Evolutionary conservation across 2,329 filamentous ascomycete genomes (phyloP), one percentile per base, ranked within the genome.

Genomic region (Alternaria triticimaculans): DNA sequence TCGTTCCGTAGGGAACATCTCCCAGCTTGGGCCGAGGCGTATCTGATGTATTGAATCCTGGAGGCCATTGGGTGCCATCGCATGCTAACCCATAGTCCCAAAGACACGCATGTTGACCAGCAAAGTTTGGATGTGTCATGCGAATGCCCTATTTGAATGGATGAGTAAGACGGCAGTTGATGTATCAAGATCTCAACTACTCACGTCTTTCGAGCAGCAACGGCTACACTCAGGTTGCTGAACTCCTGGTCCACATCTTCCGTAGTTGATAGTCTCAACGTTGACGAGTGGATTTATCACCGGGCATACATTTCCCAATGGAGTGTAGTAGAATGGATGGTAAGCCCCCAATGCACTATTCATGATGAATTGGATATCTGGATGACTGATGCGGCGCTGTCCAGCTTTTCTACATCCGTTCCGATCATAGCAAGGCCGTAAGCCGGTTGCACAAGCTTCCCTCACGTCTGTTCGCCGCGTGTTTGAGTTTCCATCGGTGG

Each of bases 161-260:
- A 4, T 33, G 30, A 23, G 23, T 54, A 28, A n/a, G 11, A n/a
- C 5, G 6, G 20, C 8, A 14, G 21, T 6, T 20, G 6, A 30
- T 18, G 28, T 7, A 12, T 10, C 9, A 18, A 6, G 43, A 14
- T 30, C 14, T 10, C 4, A 15, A 20, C n/a, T 20, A 56, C 51
- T 15, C 26, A 60, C 51, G 6, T 60, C 51, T 21, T 60, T 23
- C 15, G 44, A 56, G 43, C 28, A 49, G 20, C 58, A 48, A 5
- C 21, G 43, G n/a, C 12, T 49, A 23, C 51, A 60, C 15, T 51
- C 28, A 23, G 6, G 6, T 7, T 56, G n/a, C 4, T 14, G 50
- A 60, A 60, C 23, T 23, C n/a, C 51, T 28, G 58, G 30, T 20
- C 51, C 58, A 23, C 44, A 60, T 18, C 51, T 56, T 41, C 58